phyloP scores from a whole-genome alignment of 176 grass and related monocot species.

The Eleusine coracana region DNA sequence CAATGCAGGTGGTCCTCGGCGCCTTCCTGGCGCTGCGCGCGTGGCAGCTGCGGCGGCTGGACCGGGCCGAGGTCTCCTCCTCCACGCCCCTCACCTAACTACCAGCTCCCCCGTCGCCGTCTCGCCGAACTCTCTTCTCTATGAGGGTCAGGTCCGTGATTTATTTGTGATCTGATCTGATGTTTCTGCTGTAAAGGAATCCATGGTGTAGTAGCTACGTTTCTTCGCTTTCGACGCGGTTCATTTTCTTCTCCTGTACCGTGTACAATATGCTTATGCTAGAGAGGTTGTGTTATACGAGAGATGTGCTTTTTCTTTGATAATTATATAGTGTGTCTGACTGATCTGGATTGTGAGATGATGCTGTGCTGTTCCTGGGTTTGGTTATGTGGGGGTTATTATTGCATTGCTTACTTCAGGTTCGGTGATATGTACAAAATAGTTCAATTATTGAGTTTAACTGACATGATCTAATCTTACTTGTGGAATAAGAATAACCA shows the following conservation, averaged over 20 bases:
- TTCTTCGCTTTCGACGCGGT: not conserved
- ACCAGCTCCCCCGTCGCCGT: not conserved
- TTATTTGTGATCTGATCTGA: conserved; percentile 49
- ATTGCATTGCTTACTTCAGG: conserved; percentile 31
- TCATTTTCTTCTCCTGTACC: conserved; percentile 32
- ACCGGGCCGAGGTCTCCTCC: conserved; percentile 52
- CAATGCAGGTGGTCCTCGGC: conserved; percentile 54
- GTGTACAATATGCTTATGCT: conserved; percentile 39
- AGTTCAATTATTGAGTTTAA: conserved; percentile 8
- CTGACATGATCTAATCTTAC: conserved; percentile 12
- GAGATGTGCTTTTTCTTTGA: conserved; percentile 36
- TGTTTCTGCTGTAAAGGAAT: conserved; percentile 40
- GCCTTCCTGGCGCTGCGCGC: conserved; percentile 46
- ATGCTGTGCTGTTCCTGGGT: not conserved
- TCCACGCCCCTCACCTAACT: conserved; percentile 60
- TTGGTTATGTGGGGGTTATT: not conserved
- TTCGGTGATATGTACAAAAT: conserved; percentile 11
- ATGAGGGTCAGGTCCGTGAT: conserved; percentile 47
- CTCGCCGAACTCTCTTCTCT: not conserved
- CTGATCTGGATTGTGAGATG: not conserved
- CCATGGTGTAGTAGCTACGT: conserved; percentile 12
- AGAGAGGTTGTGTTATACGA: conserved; percentile 39
- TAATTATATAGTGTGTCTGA: not conserved
- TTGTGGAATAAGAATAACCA: conserved; percentile 35
- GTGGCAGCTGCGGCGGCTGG: conserved; percentile 51